A percentile compares a stretch with the other conserved stretches of the same genome.
Conservation (phyloP, 2,329 filamentous ascomycete genomes). For the Neocatenulostroma microsporum region DNA sequence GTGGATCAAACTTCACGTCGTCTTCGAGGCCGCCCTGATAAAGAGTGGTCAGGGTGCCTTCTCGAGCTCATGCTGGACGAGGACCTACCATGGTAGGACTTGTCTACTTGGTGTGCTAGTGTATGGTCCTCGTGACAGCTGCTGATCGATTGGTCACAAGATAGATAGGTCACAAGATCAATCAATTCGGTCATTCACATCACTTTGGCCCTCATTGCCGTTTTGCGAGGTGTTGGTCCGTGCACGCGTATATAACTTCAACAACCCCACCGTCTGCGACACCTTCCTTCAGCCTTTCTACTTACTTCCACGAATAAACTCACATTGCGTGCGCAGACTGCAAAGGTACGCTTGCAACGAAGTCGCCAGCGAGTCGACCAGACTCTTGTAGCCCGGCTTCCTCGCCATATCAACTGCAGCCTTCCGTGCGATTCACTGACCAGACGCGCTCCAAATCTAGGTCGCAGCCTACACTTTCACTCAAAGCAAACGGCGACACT, state of each 20-base stretch:
- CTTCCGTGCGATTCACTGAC: neutral
- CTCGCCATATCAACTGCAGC: too few relatives aligned
- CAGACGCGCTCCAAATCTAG: neutral
- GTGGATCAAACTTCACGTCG: conserved; percentile 65
- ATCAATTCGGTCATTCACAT: neutral
- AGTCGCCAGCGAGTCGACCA: too few relatives aligned
- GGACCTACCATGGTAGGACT: too few relatives aligned
- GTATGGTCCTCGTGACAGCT: too few relatives aligned
- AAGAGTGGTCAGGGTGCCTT: neutral
- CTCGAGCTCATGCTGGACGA: too few relatives aligned
- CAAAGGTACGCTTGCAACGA: too few relatives aligned
- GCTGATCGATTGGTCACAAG: too few relatives aligned
- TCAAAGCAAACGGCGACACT: too few relatives aligned
- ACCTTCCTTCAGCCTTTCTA: neutral
- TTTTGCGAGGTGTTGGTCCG: neutral
- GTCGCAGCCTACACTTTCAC: neutral
- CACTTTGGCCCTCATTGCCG: conserved; percentile 2
- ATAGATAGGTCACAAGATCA: neutral
- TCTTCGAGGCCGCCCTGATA: conserved; percentile 47
- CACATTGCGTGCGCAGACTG: too few relatives aligned
- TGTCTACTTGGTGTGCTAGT: too few relatives aligned
- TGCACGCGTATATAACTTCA: neutral
- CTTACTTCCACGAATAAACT: too few relatives aligned
- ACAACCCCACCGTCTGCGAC: neutral
- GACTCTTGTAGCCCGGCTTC: too few relatives aligned